Percentiles rank a stretch among this genome's conserved stretches.
Conservation (phyloP, 2,329 filamentous ascomycete species). For the Xylaria sp. region DNA sequence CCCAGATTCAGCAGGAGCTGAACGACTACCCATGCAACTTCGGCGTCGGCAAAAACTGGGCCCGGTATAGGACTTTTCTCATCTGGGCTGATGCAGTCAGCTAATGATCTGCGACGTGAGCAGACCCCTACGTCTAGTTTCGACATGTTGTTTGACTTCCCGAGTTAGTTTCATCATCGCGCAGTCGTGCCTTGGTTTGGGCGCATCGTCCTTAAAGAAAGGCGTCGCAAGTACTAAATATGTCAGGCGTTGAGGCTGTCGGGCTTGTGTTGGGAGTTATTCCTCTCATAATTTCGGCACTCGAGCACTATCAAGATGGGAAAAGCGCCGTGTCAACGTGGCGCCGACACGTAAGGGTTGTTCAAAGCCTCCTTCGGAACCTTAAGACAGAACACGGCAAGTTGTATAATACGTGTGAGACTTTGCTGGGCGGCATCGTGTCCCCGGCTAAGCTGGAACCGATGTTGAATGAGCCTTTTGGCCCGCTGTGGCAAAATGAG, state of each 20-base stretch:
- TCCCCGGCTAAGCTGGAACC: conserved; percentile 2
- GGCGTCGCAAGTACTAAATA: background rate
- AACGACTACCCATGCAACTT: background rate
- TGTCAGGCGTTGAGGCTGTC: conserved; percentile 27
- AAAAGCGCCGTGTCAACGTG: conserved; percentile 11
- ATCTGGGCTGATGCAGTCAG: background rate
- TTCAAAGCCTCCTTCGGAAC: conserved; percentile 16
- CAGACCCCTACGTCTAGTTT: background rate
- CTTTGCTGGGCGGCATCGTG: conserved; percentile 18
- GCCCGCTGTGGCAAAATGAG: conserved; percentile 14
- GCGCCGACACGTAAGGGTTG: conserved; percentile 13
- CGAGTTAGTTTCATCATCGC: background rate
- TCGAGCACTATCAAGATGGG: conserved; percentile 18
- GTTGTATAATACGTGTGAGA: conserved; percentile 23
- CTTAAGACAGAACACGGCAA: conserved; percentile 24
- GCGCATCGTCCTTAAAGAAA: background rate
- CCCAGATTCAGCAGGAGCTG: background rate
- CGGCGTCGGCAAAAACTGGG: background rate
- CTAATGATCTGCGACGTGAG: background rate
- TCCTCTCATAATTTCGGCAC: conserved; percentile 21
- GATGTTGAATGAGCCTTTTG: conserved; percentile 19
- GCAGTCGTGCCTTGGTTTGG: background rate
- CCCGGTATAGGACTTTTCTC: background rate
- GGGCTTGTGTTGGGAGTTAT: conserved; percentile 13
- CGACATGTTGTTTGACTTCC: background rate